phyloP scores from a whole-genome alignment of 163 green algal genomes.

The Dunaliella salina region DNA sequence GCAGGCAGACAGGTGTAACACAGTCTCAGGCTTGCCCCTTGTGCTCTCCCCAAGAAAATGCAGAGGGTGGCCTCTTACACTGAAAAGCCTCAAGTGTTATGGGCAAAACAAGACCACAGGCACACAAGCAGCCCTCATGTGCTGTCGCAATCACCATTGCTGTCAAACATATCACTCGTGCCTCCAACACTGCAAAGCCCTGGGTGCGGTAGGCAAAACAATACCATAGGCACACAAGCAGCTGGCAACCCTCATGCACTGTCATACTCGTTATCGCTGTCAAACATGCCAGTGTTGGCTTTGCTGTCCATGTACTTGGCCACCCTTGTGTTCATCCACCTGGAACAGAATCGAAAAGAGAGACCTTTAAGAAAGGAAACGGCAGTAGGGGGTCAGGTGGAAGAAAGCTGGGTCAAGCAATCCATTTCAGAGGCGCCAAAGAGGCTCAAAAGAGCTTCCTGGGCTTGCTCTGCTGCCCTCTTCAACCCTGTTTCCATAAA shows the following conservation, averaged over 20 bases:
- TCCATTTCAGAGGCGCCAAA: neutral
- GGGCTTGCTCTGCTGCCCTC: neutral
- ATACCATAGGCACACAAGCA: too few relatives aligned
- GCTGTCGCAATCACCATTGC: neutral
- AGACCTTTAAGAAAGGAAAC: neutral
- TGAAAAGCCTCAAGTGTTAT: too few relatives aligned
- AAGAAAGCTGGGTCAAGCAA: neutral
- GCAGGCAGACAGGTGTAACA: too few relatives aligned
- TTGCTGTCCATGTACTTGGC: conserved; percentile 21
- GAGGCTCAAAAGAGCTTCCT: neutral
- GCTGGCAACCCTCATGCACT: neutral
- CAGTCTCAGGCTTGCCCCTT: too few relatives aligned
- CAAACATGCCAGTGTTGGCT: neutral
- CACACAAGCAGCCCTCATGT: neutral
- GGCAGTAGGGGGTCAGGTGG: neutral
- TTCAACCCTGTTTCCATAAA: too few relatives aligned
- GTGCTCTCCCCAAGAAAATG: too few relatives aligned
- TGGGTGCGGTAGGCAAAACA: too few relatives aligned
- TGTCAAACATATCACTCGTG: neutral
- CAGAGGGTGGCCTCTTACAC: too few relatives aligned
- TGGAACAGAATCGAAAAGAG: neutral
- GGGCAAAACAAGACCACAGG: too few relatives aligned
- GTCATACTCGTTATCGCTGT: neutral
- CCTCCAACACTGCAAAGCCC: too few relatives aligned
- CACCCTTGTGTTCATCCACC: conserved; percentile 16